Evolutionary conservation across 1,139 yeast species (phyloP), one percentile per base, ranked within the genome.

Genomic region (Sugiyamaella castrensis): DNA sequence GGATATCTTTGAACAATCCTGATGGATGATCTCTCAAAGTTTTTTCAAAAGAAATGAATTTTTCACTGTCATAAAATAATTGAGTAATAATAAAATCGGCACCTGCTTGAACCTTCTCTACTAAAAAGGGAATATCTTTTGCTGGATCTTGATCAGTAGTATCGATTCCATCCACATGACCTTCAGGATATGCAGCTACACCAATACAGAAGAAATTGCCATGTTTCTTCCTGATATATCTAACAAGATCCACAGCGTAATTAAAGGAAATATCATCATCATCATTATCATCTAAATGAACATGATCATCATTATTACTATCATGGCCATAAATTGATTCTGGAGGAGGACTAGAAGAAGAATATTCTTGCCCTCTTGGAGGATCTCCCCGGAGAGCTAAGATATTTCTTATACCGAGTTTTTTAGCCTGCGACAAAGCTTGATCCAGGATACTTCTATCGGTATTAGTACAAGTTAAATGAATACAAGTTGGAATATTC

Each of bases 341-440:
- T 15, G 16, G 16, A 8, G 26, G 12, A 10, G 16, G 29, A 19
- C 59, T 54, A 4, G 53, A 80, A 72, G 52, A 78, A 77, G 77
- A 80, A 63, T 81, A 82, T 58, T 83, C 89, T 55, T 82, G 82
- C 2, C 86, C 85, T 61, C 95, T 73, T n/a, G 97, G 95, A 11
- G 96, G 96, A 67, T 92, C 98, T 43, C 98, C 98, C 65, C 98
- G 76, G 48, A 92, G 73, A 0, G 99, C 99, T 57, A 92, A 74
- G 47, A 92, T 87, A 63, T 92, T 92, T 58, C 82, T 76, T 50
- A 92, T 84, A 0, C 97, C 98, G 12, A 76, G 76, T 28, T 70
- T 69, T 61, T 83, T 83, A n/a, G 98, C 96, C 53, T 70, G 72
- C 6, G 67, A 70, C 51, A 92, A 75, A 0, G 98, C 96, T 52